Conservation (phyloP, 306 rosid genomes). For the Nissolia schottii region DNA sequence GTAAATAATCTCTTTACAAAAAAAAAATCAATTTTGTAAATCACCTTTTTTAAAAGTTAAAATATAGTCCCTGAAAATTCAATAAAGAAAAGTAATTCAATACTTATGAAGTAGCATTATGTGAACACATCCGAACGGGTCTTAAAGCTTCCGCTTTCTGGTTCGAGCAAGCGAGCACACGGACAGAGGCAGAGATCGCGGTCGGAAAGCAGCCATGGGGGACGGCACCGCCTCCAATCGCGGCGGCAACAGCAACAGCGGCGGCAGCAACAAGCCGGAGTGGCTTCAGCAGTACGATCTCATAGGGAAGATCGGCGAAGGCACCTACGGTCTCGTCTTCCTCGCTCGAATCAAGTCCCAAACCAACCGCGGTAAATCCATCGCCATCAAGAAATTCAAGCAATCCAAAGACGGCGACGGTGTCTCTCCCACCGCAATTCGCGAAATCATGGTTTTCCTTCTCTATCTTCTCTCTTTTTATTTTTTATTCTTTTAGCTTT, state of each 20-base stretch:
- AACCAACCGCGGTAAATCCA: constrained; percentile 78
- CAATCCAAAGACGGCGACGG: constrained; percentile 96
- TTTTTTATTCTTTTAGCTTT: not conserved
- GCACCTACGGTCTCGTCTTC: constrained; percentile 91
- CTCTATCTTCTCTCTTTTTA: not conserved
- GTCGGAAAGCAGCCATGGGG: constrained; percentile 49
- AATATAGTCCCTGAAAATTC: too few relatives aligned
- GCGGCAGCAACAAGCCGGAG: constrained; percentile 71
- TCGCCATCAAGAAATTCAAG: constrained; percentile 92
- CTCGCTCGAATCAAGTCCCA: constrained; percentile 68
- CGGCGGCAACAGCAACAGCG: constrained; percentile 21
- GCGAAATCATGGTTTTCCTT: constrained; percentile 76
- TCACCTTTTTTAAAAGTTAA: too few relatives aligned
- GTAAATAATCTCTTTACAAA: too few relatives aligned
- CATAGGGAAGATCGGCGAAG: constrained; percentile 92
- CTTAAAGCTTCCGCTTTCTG: not conserved
- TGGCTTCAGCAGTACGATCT: constrained; percentile 96
- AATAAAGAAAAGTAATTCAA: too few relatives aligned
- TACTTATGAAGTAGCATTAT: not conserved
- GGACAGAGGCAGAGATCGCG: not conserved
- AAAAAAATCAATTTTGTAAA: too few relatives aligned
- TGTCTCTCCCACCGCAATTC: constrained; percentile 98
- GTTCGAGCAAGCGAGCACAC: not conserved
- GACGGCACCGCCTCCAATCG: constrained; percentile 51
- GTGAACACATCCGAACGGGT: not conserved